phyloP scores from a whole-genome alignment of 257 asterid species.

The Apocynum venetum region DNA sequence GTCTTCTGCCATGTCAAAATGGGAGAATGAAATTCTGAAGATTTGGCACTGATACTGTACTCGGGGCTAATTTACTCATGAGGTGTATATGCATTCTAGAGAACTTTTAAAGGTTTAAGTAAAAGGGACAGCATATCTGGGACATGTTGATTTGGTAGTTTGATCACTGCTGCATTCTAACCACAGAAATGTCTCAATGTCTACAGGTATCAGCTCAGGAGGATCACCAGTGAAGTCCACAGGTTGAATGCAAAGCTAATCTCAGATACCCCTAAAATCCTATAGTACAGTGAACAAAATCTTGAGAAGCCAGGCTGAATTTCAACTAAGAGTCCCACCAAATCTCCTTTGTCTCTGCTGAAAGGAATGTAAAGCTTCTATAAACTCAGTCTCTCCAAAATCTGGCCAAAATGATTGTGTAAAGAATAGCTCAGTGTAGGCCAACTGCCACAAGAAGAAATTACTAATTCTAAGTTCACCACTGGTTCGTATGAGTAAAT shows the following conservation, averaged over 20 bases:
- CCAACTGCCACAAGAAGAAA: conserved; percentile 70
- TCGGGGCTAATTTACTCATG: neutral
- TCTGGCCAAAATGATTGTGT: conserved; percentile 55
- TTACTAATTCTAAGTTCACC: conserved; percentile 68
- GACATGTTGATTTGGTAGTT: neutral
- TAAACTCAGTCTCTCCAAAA: conserved; percentile 51
- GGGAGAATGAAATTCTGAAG: neutral
- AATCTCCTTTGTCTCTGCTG: conserved; percentile 56
- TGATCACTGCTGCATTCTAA: neutral
- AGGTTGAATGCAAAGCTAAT: neutral
- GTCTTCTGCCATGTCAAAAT: neutral
- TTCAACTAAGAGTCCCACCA: conserved; percentile 28
- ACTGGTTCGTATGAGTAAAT: conserved; percentile 54
- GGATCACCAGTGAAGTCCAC: neutral
- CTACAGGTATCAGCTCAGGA: neutral
- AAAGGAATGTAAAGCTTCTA: conserved; percentile 47
- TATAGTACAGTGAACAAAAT: neutral
- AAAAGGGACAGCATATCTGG: no score
- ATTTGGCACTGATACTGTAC: neutral
- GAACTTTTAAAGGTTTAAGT: neutral
- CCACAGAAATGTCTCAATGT: neutral
- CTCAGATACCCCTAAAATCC: neutral
- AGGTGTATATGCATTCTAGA: neutral
- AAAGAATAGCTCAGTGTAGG: conserved; percentile 54
- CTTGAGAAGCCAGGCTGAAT: neutral